Conservation (phyloP, 129 eudicot species). For the Saussurea involucrata region DNA sequence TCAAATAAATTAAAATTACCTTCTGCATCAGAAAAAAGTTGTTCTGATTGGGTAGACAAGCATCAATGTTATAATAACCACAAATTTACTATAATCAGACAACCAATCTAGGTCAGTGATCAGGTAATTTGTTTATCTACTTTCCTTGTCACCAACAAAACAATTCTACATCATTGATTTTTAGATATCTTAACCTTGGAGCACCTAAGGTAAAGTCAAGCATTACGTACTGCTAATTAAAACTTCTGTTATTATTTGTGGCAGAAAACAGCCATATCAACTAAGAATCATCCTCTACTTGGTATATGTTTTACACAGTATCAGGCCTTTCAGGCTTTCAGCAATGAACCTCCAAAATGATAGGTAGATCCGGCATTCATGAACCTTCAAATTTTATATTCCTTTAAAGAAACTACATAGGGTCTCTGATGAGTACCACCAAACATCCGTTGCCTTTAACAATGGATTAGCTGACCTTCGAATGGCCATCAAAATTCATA, state of each 20-base stretch:
- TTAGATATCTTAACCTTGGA: not conserved
- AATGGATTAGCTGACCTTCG: not conserved
- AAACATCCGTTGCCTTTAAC: not conserved
- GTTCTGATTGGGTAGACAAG: not conserved
- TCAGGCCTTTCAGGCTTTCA: not conserved
- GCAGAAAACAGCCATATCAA: not conserved
- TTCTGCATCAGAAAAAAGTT: not conserved
- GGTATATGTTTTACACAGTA: not conserved
- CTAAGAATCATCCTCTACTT: not conserved
- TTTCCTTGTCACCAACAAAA: not conserved
- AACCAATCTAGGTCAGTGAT: not conserved
- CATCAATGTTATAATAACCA: slow-evolving; percentile 7
- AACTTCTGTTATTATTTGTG: not conserved
- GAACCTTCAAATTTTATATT: not conserved
- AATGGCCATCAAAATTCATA: not conserved
- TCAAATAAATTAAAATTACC: not conserved
- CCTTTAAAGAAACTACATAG: not conserved
- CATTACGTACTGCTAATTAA: not conserved
- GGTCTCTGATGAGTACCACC: not conserved
- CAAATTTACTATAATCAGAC: not conserved
- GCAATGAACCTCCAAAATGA: not conserved
- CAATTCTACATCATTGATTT: not conserved
- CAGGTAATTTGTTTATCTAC: not conserved
- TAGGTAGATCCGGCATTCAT: not conserved
- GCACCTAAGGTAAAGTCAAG: not conserved